A percentile compares a stretch with the other conserved stretches of the same genome.
Evolutionary conservation across 2,329 filamentous ascomycete species (phyloP).

Genomic region (Aphanocladium album): DNA sequence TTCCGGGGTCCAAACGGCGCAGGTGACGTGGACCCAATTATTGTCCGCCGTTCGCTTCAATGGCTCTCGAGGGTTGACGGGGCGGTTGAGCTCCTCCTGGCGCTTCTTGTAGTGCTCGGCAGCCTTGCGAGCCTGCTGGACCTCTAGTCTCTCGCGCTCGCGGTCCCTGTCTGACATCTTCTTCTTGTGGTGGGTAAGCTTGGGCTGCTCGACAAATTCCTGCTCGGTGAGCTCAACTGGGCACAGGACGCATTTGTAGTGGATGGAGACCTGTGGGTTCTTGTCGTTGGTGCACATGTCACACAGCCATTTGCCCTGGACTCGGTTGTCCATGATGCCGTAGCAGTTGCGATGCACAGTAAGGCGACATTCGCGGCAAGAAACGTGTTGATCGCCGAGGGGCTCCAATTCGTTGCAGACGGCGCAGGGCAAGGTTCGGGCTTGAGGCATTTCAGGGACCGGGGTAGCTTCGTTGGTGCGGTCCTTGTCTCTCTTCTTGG

Average conservation of each 20-base stretch:
- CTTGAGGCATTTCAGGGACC: constrained; percentile 70
- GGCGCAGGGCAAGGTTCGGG: constrained; percentile 75
- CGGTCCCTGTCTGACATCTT: constrained; percentile 84
- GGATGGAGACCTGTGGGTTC: constrained; percentile 85
- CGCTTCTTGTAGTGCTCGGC: constrained; percentile 77
- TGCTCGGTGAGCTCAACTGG: constrained; percentile 75
- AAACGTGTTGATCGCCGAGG: constrained; percentile 64
- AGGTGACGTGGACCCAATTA: constrained; percentile 96
- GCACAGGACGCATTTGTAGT: constrained; percentile 90
- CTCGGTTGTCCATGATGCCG: constrained; percentile 68
- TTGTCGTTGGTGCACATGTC: constrained; percentile 96
- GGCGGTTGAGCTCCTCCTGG: constrained; percentile 80
- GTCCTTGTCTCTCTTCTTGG: constrained; percentile 56
- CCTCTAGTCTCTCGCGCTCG: constrained; percentile 81
- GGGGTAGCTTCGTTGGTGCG: constrained; percentile 48
- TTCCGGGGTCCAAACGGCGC: constrained; percentile 86
- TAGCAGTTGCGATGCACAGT: constrained; percentile 92
- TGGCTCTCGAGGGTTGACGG: constrained; percentile 78
- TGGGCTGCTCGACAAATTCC: constrained; percentile 72
- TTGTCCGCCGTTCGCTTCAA: constrained; percentile 93
- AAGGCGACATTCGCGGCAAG: constrained; percentile 82
- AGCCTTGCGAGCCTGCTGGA: constrained; percentile 73
- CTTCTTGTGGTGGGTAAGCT: constrained; percentile 60
- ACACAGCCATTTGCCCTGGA: constrained; percentile 80
- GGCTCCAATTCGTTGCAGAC: constrained; percentile 74